Evolutionary conservation across 331 rosid genomes (phyloP), one percentile per base, ranked within the genome.

Genomic region (Phaseolus coccineus): DNA sequence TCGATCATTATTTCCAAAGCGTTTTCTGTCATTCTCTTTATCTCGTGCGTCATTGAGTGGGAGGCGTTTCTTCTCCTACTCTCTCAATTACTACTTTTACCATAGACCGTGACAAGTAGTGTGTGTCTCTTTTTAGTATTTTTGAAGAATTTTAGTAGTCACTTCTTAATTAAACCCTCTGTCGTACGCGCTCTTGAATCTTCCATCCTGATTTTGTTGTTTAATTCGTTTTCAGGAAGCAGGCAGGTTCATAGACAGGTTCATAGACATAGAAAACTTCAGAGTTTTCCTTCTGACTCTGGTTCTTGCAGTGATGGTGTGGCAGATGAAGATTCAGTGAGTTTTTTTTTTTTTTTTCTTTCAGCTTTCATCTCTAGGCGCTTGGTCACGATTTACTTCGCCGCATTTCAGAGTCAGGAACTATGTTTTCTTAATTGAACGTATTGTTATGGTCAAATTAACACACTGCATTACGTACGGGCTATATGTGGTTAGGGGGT

Each of bases 291-390:
- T 58, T 82, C 88, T 3, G 90, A 84, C 81, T 87, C 87, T 80
- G 70, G 82, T 72, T 86, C 90, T 74, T 83, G 84, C 83, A 84
- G 91, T 40, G 81, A 90, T 78, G 84, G 80, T 22, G 74, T 64
- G 25, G 79, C 88, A 1, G 78, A 86, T 5, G 85, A 88, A 47
- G 89, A 88, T 37, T 77, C 79, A 88, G 97, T 92, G 74, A 48
- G 91, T 56, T 81, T 50, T 77, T 57, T 19, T 19, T 19, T 19
- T 19, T 19, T 48, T 28, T 3, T 25, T 5, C 16, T 44, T 7
- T 15, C 19, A 1, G 22, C 24, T 47, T 47, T 15, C 13, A 53
- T 69, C 40, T 69, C 14, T 27, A 22, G 14, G 40, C 25, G 48
- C 74, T 46, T 28, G 74, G 2, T 5, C 10, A 12, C 52, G 25